Evolutionary conservation across 345 rosid species (phyloP).

Genomic region (Combretum micranthum): DNA sequence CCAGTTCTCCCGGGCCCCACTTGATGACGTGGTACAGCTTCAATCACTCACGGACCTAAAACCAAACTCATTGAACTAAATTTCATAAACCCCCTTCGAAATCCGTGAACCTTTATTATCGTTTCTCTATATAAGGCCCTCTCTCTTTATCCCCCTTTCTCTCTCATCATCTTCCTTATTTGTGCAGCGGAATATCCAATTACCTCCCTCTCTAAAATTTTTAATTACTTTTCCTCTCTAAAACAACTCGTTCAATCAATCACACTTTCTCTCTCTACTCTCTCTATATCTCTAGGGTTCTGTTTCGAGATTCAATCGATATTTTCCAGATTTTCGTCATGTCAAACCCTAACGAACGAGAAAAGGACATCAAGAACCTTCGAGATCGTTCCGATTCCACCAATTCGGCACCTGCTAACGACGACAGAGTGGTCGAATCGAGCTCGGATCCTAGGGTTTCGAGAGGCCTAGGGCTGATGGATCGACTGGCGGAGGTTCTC

Average conservation of each 20-base stretch:
- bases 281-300: too few relatives aligned
- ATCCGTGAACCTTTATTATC: slow-evolving; percentile 5
- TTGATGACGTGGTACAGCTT: neutral
- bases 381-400: slow-evolving; percentile 30
- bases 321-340: slow-evolving; percentile 16
- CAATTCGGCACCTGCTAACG: slow-evolving; percentile 23
- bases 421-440: slow-evolving; percentile 29
- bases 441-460: slow-evolving; percentile 13
- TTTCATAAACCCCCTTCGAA: slow-evolving; percentile 7
- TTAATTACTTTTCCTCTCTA: too few relatives aligned
- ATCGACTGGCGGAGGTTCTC: slow-evolving; percentile 49
- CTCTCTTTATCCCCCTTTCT: neutral
- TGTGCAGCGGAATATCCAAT: neutral
- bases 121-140: too few relatives aligned
- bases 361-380: slow-evolving; percentile 29
- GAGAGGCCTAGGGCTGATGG: slow-evolving; percentile 32
- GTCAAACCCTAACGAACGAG: slow-evolving; percentile 38
- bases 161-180: neutral
- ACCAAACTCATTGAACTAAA: neutral
- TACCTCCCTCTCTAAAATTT: too few relatives aligned
- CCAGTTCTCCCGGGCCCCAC: too few relatives aligned
- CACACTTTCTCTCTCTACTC: too few relatives aligned
- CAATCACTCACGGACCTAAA: slow-evolving; percentile 1
- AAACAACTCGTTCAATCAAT: too few relatives aligned
- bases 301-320: too few relatives aligned